Conservation (phyloP, 192 early-diverging fungal genomes). For the Rhizoclosmatium globosum region DNA sequence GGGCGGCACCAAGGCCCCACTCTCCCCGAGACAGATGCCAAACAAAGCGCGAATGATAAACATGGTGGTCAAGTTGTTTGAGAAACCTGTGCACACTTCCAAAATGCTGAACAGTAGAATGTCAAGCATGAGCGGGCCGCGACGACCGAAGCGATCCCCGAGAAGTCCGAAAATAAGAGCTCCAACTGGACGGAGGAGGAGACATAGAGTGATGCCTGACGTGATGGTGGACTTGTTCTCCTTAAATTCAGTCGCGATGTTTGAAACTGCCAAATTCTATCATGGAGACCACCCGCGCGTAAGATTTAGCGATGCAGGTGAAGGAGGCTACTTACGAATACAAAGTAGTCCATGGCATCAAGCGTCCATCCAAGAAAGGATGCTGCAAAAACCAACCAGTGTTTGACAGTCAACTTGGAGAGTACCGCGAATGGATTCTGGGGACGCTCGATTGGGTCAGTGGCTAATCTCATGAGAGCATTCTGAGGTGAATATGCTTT, state of each 20-base stretch:
- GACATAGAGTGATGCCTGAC: conserved; percentile 70
- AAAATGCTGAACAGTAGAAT: conserved; percentile 67
- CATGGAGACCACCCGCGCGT: neutral
- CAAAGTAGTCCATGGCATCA: conserved; percentile 78
- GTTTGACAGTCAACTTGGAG: neutral
- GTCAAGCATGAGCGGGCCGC: conserved; percentile 73
- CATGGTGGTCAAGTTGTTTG: conserved; percentile 67
- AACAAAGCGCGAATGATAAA: conserved; percentile 66
- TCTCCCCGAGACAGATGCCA: conserved; percentile 79
- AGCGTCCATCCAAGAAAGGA: conserved; percentile 78
- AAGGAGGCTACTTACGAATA: conserved; percentile 63
- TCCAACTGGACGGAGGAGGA: conserved; percentile 76
- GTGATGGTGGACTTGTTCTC: conserved; percentile 64
- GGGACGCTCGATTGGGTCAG: conserved; percentile 30
- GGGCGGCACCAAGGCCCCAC: conserved; percentile 76
- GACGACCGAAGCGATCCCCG: conserved; percentile 73
- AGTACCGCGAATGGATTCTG: conserved; percentile 32
- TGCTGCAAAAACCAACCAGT: conserved; percentile 20
- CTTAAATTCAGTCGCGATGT: conserved; percentile 59
- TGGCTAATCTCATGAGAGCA: neutral
- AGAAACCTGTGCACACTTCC: conserved; percentile 72
- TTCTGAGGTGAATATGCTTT: neutral
- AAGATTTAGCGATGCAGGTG: conserved; percentile 22
- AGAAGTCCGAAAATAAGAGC: conserved; percentile 75
- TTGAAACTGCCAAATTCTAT: neutral